phyloP scores from a whole-genome alignment of 305 asterid species.

The Fraxinus greggii region DNA sequence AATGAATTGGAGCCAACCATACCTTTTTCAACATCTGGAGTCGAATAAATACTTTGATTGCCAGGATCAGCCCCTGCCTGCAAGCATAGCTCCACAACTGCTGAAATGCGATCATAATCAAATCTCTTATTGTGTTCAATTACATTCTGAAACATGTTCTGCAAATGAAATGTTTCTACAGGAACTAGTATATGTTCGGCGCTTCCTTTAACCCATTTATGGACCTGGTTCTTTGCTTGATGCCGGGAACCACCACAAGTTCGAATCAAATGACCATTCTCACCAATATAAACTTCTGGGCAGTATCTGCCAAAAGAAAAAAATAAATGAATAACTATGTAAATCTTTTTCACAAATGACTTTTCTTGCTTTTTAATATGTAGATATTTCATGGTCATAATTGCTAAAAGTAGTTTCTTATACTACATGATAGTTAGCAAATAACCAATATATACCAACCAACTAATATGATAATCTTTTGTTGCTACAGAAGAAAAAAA shows the following conservation, averaged over 20 bases:
- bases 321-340: not conserved
- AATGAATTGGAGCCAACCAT: conserved; percentile 24
- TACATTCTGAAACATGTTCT: conserved; percentile 53
- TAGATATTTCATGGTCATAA: not conserved
- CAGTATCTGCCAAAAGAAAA: conserved; percentile 54
- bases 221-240: conserved; percentile 54
- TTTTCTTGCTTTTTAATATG: not conserved
- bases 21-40: conserved; percentile 14
- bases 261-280: conserved; percentile 71
- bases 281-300: conserved; percentile 83
- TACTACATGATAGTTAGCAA: not conserved
- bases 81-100: conserved; percentile 77
- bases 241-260: conserved; percentile 71
- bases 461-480: not conserved
- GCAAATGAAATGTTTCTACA: conserved; percentile 69
- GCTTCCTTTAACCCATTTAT: conserved; percentile 65
- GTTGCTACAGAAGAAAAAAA: not conserved
- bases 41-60: conserved; percentile 24
- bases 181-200: conserved; percentile 59
- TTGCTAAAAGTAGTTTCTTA: not conserved
- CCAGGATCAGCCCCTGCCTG: conserved; percentile 67
- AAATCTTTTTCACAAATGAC: not conserved
- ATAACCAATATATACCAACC: not conserved
- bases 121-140: conserved; percentile 69
- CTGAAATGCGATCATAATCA: conserved; percentile 70